Evolutionary conservation across 2,329 filamentous ascomycete genomes (phyloP).

Genomic region (Cladorrhinum sp.): DNA sequence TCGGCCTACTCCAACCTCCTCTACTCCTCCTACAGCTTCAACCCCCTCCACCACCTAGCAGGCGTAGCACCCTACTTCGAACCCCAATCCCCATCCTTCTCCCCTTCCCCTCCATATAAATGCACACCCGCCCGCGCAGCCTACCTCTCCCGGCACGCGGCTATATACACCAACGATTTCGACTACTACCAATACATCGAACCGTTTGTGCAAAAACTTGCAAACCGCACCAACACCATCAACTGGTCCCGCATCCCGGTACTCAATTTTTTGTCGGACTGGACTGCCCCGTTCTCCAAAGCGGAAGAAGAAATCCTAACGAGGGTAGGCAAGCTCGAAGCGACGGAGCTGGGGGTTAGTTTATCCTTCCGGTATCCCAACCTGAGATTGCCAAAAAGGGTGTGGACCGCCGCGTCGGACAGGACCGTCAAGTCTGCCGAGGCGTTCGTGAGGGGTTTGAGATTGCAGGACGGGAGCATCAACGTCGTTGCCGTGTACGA

Average conservation of each 20-base stretch:
- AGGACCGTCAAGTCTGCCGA: conserved; percentile 57
- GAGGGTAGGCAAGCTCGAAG: conserved; percentile 58
- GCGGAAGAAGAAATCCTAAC: conserved; percentile 59
- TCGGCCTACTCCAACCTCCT: conserved; percentile 32
- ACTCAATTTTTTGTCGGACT: conserved; percentile 54
- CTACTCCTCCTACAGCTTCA: conserved; percentile 49
- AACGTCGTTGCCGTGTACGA: conserved; percentile 55
- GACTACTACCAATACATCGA: conserved; percentile 57
- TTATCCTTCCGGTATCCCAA: conserved; percentile 57
- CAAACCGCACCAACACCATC: conserved; percentile 51
- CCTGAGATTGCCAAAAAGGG: conserved; percentile 49
- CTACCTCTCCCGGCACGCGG: conserved; percentile 57
- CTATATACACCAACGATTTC: conserved; percentile 59
- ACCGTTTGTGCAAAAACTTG: conserved; percentile 55
- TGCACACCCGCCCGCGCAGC: conserved; percentile 51
- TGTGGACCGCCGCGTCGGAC: conserved; percentile 64
- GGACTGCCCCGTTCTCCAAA: conserved; percentile 55
- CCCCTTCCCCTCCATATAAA: conserved; percentile 44
- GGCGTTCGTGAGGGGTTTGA: conserved; percentile 55
- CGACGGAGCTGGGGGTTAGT: conserved; percentile 56
- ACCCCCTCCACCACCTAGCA: conserved; percentile 52
- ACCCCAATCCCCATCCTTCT: conserved; percentile 46
- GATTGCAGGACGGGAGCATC: conserved; percentile 51
- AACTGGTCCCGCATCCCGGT: conserved; percentile 56
- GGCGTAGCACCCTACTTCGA: conserved; percentile 59